Base-by-base conservation (phyloP, 352 stramenopile species). In the Thalassiosira mediterranea region DNA sequence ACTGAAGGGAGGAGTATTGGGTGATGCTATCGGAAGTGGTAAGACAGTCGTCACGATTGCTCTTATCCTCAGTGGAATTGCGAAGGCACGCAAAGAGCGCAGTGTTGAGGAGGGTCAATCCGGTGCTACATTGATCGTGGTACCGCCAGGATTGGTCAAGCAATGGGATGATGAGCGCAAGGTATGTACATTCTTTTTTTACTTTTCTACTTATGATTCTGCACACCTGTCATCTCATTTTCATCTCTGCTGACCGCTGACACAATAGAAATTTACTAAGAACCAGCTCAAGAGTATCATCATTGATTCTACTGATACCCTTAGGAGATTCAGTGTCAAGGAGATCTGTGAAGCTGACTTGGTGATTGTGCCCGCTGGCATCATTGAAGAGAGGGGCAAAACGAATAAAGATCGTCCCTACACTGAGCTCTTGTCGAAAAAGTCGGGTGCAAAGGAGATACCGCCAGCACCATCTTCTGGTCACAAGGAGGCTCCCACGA, bases 311-410 rank as follows among this genome's bases (percentile, higher is more conserved):
- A 75, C 67, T 10, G 37, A 28, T 26, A 76, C 75, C 19, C 60
- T 88, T 48, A 81, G 75, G 59, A 74, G 68, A 42, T 78, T 58
- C 40, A 76, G 46, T 29, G 81, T 88, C 3, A 76, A 86, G 49
- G 72, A 86, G 8, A 71, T 88, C 19, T 84, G 76, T 23, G 63
- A 79, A 23, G 81, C 76, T 21, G 81, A 88, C 38, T 75, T 85
- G 59, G 69, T 88, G 0, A 83, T 88, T 63, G 70, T 84, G 21
- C 81, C 76, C 58, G 76, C 78, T 68, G 77, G 68, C 29, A 65
- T 88, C 29, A 83, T 88, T 52, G 81, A 88, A 53, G 81, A 86
- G 48, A 67, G 56, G 37, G 32, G 47, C 21, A 63, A 70, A 26
- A 71, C 44, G n/a, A 62, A 56, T 23, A 52, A 70, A 37, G n/a